Evolutionary conservation across 805 yeast genomes (phyloP), one percentile per base, ranked within the genome.

Genomic region (Schizosaccharomyces lindneri): DNA sequence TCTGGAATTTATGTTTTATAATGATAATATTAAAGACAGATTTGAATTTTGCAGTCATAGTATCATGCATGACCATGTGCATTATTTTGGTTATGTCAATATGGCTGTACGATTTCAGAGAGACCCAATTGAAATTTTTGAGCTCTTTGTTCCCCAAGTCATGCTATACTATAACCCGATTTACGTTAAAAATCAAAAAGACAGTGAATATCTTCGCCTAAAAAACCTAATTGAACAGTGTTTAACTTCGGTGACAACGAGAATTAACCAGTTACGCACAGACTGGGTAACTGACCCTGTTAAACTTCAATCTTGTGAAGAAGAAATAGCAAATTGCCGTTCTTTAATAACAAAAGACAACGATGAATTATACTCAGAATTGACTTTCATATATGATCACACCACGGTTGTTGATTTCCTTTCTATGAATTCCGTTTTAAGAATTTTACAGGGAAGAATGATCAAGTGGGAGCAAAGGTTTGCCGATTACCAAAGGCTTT

Each of bases 381-480:
- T 84, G 2, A 75, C 78, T 17, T 73, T 73, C 0, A 74, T 84
- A 2, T 85, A 83, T 67, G 70, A 76, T 31, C 70, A 74, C 1
- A 79, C 85, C 0, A 70, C 75, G 1, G 83, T 86, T 0, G 78
- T 84, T 5, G 83, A 81, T 48, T 85, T 85, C 69, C 70, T 90
- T 57, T 77, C 81, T 13, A 71, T 93, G 65, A 93, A 94, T 67
- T 73, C 79, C 0, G 78, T 85, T 2, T 72, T 88, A 32, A 74
- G 90, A 66, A 78, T 78, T 43, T 75, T 90, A 19, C 96, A 90
- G 67, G 88, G 84, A 62, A 73, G 82, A 36, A 89, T 95, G 2
- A 88, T 87, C 27, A 79, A 76, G 51, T 93, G 97, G 97, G 95
- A 90, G 71, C 67, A 72, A 27, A 95, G 84, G 63, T 88, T 93